Base-by-base conservation (phyloP, 805 yeast species). In the Ogataea salicorniae region DNA sequence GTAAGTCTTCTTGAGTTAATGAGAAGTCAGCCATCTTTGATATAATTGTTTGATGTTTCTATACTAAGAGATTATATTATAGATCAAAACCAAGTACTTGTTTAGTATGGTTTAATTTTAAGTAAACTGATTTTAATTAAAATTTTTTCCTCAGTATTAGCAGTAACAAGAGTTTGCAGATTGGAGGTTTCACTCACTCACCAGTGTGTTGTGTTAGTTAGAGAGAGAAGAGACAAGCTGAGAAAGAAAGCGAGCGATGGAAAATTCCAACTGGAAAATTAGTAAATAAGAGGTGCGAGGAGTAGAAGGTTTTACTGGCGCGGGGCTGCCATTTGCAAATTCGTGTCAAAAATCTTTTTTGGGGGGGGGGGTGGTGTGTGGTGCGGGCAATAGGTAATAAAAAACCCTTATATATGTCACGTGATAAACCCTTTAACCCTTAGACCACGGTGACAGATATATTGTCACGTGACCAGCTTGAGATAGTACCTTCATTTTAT, bases 1-100 rank as follows among this genome's bases (percentile, higher is more conserved):
- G 94, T 80, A 96, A 95, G 79, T 91, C 97, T 80, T 89, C 97
- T 76, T 90, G 89, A 75, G 97, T 89, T 56, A 65, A 60, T 42
- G 68, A 64, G 56, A 65, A 65, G 59, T 64, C 69, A 61, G 68
- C 69, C 70, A 66, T 66, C 53, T 50, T 58, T 57, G 54, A 51
- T 51, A 46, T 42, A 38, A 39, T 40, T 46, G 39, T 35, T 47
- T 31, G 40, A 35, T 48, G 47, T 39, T 40, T 46, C 44, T 42
- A 39, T 42, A 34, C 33, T 20, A 29, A 22, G 20, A 20, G 41
- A 31, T 37, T 26, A 26, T 26, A 26, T 26, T 26, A 11, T 9
- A 26, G 31, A 26, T 26, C 31, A 26, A 20, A 26, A 26, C 31
- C 31, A 34, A 34, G 36, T 5, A 15, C 36, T 20, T 37, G 2